Conservation (phyloP, 2,329 filamentous ascomycete species). For the Diaporthe longicolla region DNA sequence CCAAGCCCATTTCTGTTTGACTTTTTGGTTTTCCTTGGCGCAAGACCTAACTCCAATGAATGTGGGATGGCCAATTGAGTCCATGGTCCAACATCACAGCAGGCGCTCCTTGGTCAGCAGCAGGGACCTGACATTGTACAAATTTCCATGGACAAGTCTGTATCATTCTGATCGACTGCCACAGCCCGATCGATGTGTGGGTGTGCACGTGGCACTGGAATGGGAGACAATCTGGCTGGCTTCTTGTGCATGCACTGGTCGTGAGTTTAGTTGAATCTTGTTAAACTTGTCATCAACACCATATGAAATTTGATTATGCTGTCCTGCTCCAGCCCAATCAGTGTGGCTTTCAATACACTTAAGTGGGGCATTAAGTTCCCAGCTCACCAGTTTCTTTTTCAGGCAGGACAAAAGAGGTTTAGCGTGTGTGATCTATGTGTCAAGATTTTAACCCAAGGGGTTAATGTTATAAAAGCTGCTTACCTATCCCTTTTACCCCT, state of each 20-base stretch:
- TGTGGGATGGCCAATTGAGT: no score
- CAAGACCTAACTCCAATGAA: no score
- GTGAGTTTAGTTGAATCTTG: background rate
- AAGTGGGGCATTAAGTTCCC: background rate
- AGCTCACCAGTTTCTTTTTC: background rate
- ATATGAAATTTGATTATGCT: background rate
- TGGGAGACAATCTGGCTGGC: no score
- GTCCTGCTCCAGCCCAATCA: background rate
- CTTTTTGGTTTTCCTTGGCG: no score
- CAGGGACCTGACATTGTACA: no score
- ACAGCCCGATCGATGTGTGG: no score
- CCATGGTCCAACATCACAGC: no score
- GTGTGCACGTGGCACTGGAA: background rate
- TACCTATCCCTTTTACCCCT: constrained; percentile 24
- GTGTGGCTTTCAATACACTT: background rate
- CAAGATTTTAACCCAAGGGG: constrained; percentile 4
- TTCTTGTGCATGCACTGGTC: background rate
- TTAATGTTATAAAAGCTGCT: background rate
- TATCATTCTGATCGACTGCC: no score
- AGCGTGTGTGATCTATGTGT: background rate
- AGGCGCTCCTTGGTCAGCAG: no score
- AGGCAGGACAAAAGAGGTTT: background rate
- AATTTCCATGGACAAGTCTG: no score
- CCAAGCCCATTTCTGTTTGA: accelerated
- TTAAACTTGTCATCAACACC: background rate